Evolutionary conservation across 2,329 filamentous ascomycete species (phyloP).

Genomic region (Phaeosphaeriaceae sp.): DNA sequence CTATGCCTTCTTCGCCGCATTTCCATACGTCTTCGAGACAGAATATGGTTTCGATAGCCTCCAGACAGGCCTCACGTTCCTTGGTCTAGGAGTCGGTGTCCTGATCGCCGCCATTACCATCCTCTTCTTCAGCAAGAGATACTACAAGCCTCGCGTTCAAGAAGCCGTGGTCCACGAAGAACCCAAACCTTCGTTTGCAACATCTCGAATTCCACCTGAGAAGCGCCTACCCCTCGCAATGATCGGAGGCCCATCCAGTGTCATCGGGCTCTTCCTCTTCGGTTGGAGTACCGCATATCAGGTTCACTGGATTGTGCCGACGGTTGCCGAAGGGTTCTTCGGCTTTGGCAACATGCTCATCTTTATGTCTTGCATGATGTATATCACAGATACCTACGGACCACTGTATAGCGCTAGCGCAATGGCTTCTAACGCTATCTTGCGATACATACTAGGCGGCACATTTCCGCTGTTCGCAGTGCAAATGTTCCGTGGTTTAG

Average conservation of each 20-base stretch:
- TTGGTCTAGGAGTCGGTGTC: conserved; percentile 30
- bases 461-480: conserved; percentile 69
- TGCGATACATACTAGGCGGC: conserved; percentile 64
- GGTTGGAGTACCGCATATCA: conserved; percentile 8
- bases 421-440: conserved; percentile 63
- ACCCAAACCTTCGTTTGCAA: conserved; percentile 40
- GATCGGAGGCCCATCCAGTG: conserved; percentile 34
- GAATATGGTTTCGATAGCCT: conserved; percentile 20
- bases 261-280: conserved; percentile 1
- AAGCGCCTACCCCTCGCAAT: conserved; percentile 10
- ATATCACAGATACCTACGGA: conserved; percentile 64
- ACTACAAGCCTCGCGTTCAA: conserved; percentile 33
- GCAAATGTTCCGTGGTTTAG: conserved; percentile 45
- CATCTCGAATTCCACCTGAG: conserved; percentile 15
- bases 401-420: conserved; percentile 72
- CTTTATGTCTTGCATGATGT: conserved; percentile 54
- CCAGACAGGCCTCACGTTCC: conserved; percentile 17
- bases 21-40: conserved; percentile 28
- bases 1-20: conserved; percentile 35
- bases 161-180: neutral
- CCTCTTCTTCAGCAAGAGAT: conserved; percentile 34
- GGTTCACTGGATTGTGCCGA: conserved; percentile 29
- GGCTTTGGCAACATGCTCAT: conserved; percentile 51
- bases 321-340: conserved; percentile 45
- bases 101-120: conserved; percentile 18